Evolutionary conservation across 305 asterid species (phyloP).

Genomic region (Fraxinus sp.): DNA sequence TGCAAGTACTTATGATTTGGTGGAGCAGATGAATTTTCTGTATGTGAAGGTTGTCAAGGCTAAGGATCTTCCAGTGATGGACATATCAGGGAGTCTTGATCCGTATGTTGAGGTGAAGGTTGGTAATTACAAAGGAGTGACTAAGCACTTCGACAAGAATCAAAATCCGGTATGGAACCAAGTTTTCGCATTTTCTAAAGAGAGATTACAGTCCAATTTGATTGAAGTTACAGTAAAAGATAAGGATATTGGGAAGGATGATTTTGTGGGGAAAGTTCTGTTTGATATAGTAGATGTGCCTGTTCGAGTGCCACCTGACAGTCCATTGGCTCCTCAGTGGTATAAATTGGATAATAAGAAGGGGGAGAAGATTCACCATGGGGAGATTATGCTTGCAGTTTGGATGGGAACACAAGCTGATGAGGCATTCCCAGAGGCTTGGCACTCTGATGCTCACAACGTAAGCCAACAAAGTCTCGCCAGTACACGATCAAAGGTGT

Average conservation of each 20-base stretch:
- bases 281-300: slow-evolving; percentile 74
- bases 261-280: slow-evolving; percentile 62
- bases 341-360: slow-evolving; percentile 62
- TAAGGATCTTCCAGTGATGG: slow-evolving; percentile 76
- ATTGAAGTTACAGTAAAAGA: slow-evolving; percentile 70
- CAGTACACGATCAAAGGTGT: slow-evolving; percentile 71
- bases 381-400: slow-evolving; percentile 88
- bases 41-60: slow-evolving; percentile 81
- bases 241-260: slow-evolving; percentile 74
- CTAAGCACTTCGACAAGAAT: slow-evolving; percentile 71
- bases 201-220: slow-evolving; percentile 66
- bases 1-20: slow-evolving; percentile 85
- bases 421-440: slow-evolving; percentile 85
- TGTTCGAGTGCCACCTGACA: slow-evolving; percentile 72
- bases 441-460: slow-evolving; percentile 87
- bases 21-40: slow-evolving; percentile 75
- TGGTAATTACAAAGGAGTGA: slow-evolving; percentile 83
- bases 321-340: slow-evolving; percentile 92
- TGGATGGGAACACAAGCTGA: slow-evolving; percentile 99
- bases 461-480: slow-evolving; percentile 55
- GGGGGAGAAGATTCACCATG: slow-evolving; percentile 50
- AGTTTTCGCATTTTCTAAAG: slow-evolving; percentile 77
- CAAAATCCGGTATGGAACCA: slow-evolving; percentile 69
- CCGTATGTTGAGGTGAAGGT: slow-evolving; percentile 88
- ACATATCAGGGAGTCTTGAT: slow-evolving; percentile 75